phyloP scores from a whole-genome alignment of 2,329 filamentous ascomycete species.

The Xylogone sp. region DNA sequence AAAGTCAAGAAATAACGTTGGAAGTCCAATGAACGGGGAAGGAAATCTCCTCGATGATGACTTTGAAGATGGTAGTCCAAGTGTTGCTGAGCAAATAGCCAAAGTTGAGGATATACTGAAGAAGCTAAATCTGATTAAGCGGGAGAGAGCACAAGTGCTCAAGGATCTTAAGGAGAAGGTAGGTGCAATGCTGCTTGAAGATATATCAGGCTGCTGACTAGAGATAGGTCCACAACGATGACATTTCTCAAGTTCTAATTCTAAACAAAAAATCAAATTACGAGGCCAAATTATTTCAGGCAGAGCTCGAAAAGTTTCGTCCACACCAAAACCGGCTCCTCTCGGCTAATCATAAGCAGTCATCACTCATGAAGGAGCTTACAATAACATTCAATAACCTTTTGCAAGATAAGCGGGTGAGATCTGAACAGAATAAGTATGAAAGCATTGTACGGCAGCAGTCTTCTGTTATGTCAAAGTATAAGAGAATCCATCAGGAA shows the following conservation, averaged over 20 bases:
- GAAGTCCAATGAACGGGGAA: slow-evolving; percentile 57
- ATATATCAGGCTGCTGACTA: slow-evolving; percentile 9
- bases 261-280: slow-evolving; percentile 97
- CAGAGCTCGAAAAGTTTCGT: slow-evolving; percentile 95
- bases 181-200: slow-evolving; percentile 20
- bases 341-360: slow-evolving; percentile 94
- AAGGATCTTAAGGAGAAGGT: slow-evolving; percentile 99
- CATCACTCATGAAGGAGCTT: slow-evolving; percentile 89
- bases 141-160: slow-evolving; percentile 84
- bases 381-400: slow-evolving; percentile 82
- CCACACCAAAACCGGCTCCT: slow-evolving; percentile 87
- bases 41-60: slow-evolving; percentile 87
- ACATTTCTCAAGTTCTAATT: slow-evolving; percentile 96
- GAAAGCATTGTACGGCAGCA: slow-evolving; percentile 82
- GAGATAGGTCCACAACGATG: slow-evolving; percentile 81
- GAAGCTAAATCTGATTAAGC: slow-evolving; percentile 87
- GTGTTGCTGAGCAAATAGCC: slow-evolving; percentile 84
- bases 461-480: slow-evolving; percentile 75
- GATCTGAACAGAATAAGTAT: slow-evolving; percentile 92
- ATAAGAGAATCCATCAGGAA: slow-evolving; percentile 87
- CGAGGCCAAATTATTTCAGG: slow-evolving; percentile 87
- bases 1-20: slow-evolving; percentile 53
- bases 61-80: slow-evolving; percentile 75
- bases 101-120: slow-evolving; percentile 87
- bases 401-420: slow-evolving; percentile 88